Base-by-base conservation (phyloP, 1,284 basidiomycete genomes). In the Athelia psychrophila region DNA sequence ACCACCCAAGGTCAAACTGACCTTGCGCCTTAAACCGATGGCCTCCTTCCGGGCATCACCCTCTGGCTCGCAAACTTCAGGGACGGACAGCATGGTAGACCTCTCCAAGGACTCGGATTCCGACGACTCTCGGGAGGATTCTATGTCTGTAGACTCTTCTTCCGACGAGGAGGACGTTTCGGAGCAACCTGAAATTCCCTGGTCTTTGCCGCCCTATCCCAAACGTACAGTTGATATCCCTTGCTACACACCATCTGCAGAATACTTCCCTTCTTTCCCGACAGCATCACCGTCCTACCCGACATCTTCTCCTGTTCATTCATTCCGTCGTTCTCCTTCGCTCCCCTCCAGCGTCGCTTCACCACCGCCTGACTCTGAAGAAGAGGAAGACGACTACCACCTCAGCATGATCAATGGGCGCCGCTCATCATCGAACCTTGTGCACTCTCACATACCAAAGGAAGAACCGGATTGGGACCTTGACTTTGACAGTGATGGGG, bases 351-450 rank as follows among this genome's bases (percentile, higher is more conserved):
- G 77, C 51, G 66, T 78, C 42, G 78, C 75, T 16, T 84, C 86
- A 0, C 83, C 80, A 2, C 86, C 79, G 24, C 79, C 78, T 2
- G 86, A 89, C 56, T 86, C 84, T 1, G 85, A 87, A 55, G 85
- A 87, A 54, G 77, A 78, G 45, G 68, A 72, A 23, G 72, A 75
- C 50, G 77, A 78, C 53, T 72, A 71, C 50, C 73, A 77, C 51
- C 64, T 72, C 46, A 73, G 70, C 27, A 78, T 73, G 79, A 75
- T 71, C 44, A 69, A 74, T 58, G 59, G 52, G 47, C 69, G 65
- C 30, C 68, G 64, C 30, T 62, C 61, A 23, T 68, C 69, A 38
- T 58, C 64, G 6, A 42, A 42, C 20, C 20, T 40, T 58, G 23
- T 30, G 54, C 3, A 53, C 57, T 16, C 49, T 44, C 18, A 55